phyloP scores from a whole-genome alignment of 1,284 basidiomycete genomes.

The Coriolopsis trogii region DNA sequence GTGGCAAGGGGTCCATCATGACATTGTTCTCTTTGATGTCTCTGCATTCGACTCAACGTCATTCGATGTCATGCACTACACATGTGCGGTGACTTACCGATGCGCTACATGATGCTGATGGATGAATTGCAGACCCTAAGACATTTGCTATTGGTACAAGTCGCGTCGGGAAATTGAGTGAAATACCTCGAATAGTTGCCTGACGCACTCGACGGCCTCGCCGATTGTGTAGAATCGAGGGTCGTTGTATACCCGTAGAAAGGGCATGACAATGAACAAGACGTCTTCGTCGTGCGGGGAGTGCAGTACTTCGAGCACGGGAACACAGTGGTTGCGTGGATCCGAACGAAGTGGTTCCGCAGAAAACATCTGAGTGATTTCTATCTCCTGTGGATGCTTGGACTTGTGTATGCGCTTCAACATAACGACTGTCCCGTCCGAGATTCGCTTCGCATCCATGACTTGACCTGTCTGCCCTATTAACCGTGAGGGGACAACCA shows the following conservation, averaged over 20 bases:
- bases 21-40: neutral
- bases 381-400: neutral
- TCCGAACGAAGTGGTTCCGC: neutral
- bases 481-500: too few relatives aligned
- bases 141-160: neutral
- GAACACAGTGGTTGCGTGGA: constrained; percentile 23
- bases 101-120: constrained; percentile 3
- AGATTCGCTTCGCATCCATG: neutral
- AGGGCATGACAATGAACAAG: constrained; percentile 26
- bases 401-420: constrained; percentile 1
- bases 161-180: neutral
- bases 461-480: neutral
- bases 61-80: neutral
- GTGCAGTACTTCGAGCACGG: constrained; percentile 23
- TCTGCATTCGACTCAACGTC: neutral
- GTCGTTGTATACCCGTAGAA: constrained; percentile 22
- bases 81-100: neutral
- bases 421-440: neutral
- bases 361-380: constrained; percentile 13
- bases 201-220: constrained; percentile 25
- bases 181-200: constrained; percentile 26
- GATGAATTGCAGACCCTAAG: constrained; percentile 21
- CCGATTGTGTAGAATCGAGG: constrained; percentile 23
- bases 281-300: constrained; percentile 7
- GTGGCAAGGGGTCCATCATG: constrained; percentile 31